Evolutionary conservation across 306 rosid species (phyloP), one percentile per base, ranked within the genome.

Genomic region (Dryas alaskensis): DNA sequence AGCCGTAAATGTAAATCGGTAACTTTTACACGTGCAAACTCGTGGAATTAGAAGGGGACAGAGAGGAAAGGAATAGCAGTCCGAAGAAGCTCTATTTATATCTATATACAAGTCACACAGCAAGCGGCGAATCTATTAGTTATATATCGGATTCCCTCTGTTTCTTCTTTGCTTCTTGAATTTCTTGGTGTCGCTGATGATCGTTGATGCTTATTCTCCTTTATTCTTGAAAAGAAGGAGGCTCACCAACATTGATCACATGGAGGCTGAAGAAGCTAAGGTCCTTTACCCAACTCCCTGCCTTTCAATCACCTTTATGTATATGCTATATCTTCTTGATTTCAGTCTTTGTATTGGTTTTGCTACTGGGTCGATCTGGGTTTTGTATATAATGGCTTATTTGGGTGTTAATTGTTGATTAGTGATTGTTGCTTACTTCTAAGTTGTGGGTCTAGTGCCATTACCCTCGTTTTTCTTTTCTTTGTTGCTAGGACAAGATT

Each of bases 261-360:
- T 88, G 97, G 97, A 85, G 65, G 69, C 85, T 47, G 79, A 83
- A 70, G 82, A 78, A 39, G 83, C 89, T 16, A 77, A 87, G 89
- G 90, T 90, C 22, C 3, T 53, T 55, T 14, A 25, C 61, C 44
- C 55, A 40, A 19, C 61, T 66, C 60, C 50, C 16, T 2, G 42
- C 11, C 11, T 19, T 58, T 31, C 19, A 22, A 31, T 55, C 67
- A 40, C n/a, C 7, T 53, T 10, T 39, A 11, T 50, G 14, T 4
- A 27, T 17, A 6, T 74, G 47, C 50, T 46, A 12, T 25, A 3
- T 46, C 43, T 76, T 63, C 50, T 45, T 22, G 40, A 22, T 78
- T 53, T 40, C 62, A 6, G n/a, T 53, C 3, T 78, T 69, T 63
- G 69, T 45, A 11, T 67, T 67, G 81, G 7, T 51, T 74, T 61